A percentile compares a stretch with the other conserved stretches of the same genome.
Evolutionary conservation across 768 basidiomycete genomes (phyloP).

Genomic region (Galerina marginata): DNA sequence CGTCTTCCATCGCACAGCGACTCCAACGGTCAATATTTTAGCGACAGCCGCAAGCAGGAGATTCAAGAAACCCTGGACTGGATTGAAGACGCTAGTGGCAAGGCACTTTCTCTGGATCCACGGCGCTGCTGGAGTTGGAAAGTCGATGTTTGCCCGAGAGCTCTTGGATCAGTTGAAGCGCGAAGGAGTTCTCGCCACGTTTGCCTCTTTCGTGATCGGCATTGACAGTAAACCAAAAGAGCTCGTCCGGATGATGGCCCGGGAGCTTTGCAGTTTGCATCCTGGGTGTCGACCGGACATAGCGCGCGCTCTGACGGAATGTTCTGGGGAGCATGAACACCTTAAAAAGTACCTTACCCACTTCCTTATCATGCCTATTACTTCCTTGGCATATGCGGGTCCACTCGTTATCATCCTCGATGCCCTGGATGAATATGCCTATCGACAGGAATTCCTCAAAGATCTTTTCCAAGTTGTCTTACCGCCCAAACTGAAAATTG

Average conservation of each 20-base stretch:
- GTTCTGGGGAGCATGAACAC: no score
- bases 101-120: conserved; percentile 13
- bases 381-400: background rate
- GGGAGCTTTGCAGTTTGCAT: conserved; percentile 4
- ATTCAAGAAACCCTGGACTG: background rate
- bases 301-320: no score
- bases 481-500: background rate
- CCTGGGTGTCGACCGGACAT: background rate
- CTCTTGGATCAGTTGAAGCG: conserved; percentile 4
- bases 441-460: background rate
- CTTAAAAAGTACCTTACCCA: no score
- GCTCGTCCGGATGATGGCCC: conserved; percentile 11
- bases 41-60: no score
- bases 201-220: background rate
- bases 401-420: conserved; percentile 10
- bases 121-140: conserved; percentile 13
- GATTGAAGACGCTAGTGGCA: background rate
- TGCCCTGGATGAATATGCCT: conserved; percentile 12
- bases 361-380: conserved; percentile 6
- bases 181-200: background rate
- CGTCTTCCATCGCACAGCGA: no score
- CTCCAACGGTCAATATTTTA: no score
- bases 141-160: conserved; percentile 12
- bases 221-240: background rate
- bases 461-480: background rate